phyloP scores from a whole-genome alignment of 192 early-diverging fungal genomes.

The Rhizophlyctis rosea region DNA sequence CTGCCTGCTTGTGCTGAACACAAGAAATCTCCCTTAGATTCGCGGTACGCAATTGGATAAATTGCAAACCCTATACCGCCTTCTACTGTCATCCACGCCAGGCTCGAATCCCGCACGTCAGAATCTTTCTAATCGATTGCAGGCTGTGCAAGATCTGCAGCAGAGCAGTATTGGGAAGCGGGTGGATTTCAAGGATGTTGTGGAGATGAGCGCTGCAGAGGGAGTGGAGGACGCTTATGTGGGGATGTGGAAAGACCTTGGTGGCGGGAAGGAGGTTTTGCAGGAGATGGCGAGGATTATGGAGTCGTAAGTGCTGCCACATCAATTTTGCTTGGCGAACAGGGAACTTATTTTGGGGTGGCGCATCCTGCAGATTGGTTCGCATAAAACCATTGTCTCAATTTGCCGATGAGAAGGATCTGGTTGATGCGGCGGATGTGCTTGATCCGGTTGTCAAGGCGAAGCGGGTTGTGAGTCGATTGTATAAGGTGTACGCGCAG shows the following conservation, averaged over 20 bases:
- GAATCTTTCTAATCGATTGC: no score
- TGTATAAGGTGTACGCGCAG: constrained; percentile 6
- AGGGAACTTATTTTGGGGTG: constrained; percentile 21
- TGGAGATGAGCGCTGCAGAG: neutral
- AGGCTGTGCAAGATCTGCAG: neutral
- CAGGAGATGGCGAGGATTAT: neutral
- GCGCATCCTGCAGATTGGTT: neutral
- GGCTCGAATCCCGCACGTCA: no score
- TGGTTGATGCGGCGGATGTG: no score
- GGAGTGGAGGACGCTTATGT: neutral
- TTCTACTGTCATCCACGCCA: no score
- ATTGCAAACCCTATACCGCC: no score
- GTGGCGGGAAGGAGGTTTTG: neutral
- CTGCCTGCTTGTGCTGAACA: no score
- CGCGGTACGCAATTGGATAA: no score
- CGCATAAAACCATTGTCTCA: neutral
- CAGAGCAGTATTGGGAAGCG: neutral
- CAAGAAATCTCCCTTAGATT: no score
- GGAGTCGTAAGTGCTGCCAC: constrained; percentile 1
- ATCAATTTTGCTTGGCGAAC: neutral
- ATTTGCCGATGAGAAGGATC: no score
- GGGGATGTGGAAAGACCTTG: neutral
- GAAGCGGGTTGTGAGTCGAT: neutral
- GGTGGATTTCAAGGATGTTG: neutral
- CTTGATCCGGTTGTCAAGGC: neutral